These are phyloP conservation scores for Raffaelea deltoideospora DNA, from an alignment of 2,329 filamentous ascomycete genomes.

Conservation along the genomic window DNA sequence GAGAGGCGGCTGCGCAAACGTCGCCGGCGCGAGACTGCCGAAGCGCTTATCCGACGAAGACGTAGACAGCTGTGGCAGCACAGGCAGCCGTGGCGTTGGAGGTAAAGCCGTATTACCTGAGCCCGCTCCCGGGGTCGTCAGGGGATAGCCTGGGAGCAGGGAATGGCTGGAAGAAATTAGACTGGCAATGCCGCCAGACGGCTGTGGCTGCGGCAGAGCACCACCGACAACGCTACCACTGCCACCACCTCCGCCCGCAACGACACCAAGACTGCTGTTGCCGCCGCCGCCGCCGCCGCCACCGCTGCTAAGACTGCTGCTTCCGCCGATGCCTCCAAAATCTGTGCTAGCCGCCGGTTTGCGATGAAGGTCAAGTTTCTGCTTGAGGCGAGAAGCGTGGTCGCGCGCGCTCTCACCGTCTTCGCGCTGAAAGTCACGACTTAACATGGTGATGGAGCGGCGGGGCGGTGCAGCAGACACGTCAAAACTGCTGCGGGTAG, in stretches of 20 bases:
- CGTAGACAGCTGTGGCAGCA: slow-evolving; percentile 18
- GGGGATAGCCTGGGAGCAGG: slow-evolving; percentile 49
- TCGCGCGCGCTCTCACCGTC: slow-evolving; percentile 66
- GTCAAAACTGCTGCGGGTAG: slow-evolving; percentile 55
- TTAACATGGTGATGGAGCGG: slow-evolving; percentile 39
- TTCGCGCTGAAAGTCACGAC: slow-evolving; percentile 37
- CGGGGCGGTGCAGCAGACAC: slow-evolving; percentile 31
- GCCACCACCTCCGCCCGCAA: slow-evolving; percentile 17
- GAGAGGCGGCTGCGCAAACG: slow-evolving; percentile 68
- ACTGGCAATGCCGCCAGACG: slow-evolving; percentile 58
- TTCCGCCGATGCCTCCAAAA: neutral
- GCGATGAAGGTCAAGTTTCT: slow-evolving; percentile 79
- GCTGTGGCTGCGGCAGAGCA: slow-evolving; percentile 23
- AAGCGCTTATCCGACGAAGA: slow-evolving; percentile 33
- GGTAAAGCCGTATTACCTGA: neutral
- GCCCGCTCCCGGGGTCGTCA: slow-evolving; percentile 6
- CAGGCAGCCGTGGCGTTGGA: slow-evolving; percentile 14
- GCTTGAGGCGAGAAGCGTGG: slow-evolving; percentile 77
- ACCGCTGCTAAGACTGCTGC: neutral
- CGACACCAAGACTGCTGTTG: slow-evolving; percentile 10
- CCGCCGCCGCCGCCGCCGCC: slow-evolving; percentile 19
- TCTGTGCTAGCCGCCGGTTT: slow-evolving; percentile 43
- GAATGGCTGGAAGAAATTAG: slow-evolving; percentile 75
- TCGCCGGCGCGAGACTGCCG: slow-evolving; percentile 53
- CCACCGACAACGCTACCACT: slow-evolving; percentile 17